Evolutionary conservation across 2,329 filamentous ascomycete species (phyloP), one percentile per base, ranked within the genome.

Genomic region (Claviceps sp.): DNA sequence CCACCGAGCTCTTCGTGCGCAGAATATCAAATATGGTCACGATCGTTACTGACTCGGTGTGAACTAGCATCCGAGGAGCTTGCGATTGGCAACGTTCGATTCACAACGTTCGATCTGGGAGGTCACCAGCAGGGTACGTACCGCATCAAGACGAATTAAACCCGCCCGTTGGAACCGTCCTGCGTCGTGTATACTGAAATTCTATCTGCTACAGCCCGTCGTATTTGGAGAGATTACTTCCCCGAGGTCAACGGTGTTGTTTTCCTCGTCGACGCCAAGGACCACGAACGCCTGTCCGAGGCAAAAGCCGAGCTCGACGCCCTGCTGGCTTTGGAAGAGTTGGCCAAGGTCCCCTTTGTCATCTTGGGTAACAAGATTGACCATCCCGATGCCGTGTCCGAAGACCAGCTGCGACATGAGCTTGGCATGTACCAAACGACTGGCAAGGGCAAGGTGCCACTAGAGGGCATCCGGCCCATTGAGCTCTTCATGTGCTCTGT

Each of bases 401-500:
- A 98, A 78, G 91, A 97, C 63, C 88, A 96, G 74, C 79, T 97
- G 65, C 82, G 93, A 70, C 85, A 91, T 67, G 86, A 90, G 69
- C 77, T 98, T 54, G 93, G 93, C 57, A 73, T 98, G 64, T 97
- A 94, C 73, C 91, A 97, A 73, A 95, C 90, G 52, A 95, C 88
- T 55, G 90, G 90, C 63, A 95, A 96, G 80, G 89, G 89, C 71
- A 95, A 94, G 78, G 84, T 94, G 56, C 87, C 85, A 57, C 77
- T 93, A 60, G 90, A 95, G 75, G 88, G 88, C 37, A 95, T 95
- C 70, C 79, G 90, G 62, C 88, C 90, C 24, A 91, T 98, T 65
- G 93, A 98, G 78, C 81, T 97, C 57, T 97, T 97, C 72, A 95
- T 98, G 93, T 97, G 90, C 80, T 95, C 88, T 63, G 90, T 97